These are phyloP conservation scores for Colletotrichum sp. DNA, from an alignment of 2,329 filamentous ascomycete species.

Conservation along the genomic window DNA sequence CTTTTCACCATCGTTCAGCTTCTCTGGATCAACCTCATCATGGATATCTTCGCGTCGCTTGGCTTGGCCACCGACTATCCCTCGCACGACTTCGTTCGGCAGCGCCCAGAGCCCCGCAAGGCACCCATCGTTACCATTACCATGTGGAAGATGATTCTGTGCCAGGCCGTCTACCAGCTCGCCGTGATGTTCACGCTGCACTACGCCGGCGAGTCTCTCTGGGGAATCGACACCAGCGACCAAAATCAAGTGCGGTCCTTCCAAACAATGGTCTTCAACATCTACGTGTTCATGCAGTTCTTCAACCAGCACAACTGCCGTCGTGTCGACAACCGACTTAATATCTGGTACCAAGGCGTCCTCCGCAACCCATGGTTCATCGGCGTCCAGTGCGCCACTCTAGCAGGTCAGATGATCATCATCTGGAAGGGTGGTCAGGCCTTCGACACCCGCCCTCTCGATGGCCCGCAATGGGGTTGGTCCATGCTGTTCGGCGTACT, in stretches of 20 bases:
- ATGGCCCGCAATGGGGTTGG: constrained; percentile 72
- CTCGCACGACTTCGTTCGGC: constrained; percentile 36
- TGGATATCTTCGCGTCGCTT: constrained; percentile 63
- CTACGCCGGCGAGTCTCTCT: constrained; percentile 59
- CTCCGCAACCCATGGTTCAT: constrained; percentile 79
- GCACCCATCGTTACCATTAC: constrained; percentile 63
- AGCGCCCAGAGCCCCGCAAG: constrained; percentile 30
- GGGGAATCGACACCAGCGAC: constrained; percentile 27
- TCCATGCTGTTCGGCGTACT: constrained; percentile 71
- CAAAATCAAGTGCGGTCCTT: constrained; percentile 39
- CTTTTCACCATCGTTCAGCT: constrained; percentile 64
- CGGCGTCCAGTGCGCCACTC: constrained; percentile 68
- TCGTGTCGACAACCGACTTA: constrained; percentile 81
- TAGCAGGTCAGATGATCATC: constrained; percentile 75
- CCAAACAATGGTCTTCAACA: constrained; percentile 80
- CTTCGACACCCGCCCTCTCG: constrained; percentile 66
- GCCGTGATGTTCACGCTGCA: constrained; percentile 67
- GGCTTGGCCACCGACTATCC: constrained; percentile 49
- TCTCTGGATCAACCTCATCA: constrained; percentile 66
- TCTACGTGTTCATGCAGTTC: constrained; percentile 89
- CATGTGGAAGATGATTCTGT: constrained; percentile 87
- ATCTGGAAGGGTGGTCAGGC: constrained; percentile 73
- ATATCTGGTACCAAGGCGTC: constrained; percentile 79
- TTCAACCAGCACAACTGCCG: constrained; percentile 88
- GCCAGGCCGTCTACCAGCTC: constrained; percentile 75